Base-by-base conservation (phyloP, 306 rosid genomes). In the Castanopsis chinensis region DNA sequence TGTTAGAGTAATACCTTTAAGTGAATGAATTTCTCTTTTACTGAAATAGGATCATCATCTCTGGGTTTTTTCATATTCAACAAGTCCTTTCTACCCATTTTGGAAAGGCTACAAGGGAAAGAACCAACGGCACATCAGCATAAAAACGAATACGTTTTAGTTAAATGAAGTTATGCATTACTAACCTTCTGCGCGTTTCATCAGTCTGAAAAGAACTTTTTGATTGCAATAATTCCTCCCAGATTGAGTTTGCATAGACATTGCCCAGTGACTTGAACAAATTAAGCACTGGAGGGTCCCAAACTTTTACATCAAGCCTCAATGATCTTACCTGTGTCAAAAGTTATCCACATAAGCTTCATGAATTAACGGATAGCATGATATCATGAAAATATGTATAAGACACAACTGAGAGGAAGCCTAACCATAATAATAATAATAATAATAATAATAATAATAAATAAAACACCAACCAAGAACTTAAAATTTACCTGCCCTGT, bases 271-370 rank as follows among this genome's bases (percentile, higher is more conserved):
- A 87, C 82, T 86, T 85, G 59, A 92, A 86, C 89, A 92, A 77
- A 58, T 79, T 71, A 78, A 92, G 57, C 73, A 92, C 92, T 53
- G 89, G 82, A 67, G 88, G 69, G 45, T 92, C 92, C 97, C 97
- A 92, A 52, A 85, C 92, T 88, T 92, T 92, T 76, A 92, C 97
- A 89, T 92, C 97, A 68, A 90, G 97, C 70, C 93, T 89, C 69
- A 92, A 81, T 18, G 97, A 92, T 75, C 97, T 81, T 74, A 92
- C 92, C 97, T 92, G 91, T 84, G 79, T 64, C 72, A 79, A 57
- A 79, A 55, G 27, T 70, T 58, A 75, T 76, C 76, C 28, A 81
- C 76, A 75, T 79, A 37, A 82, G 85, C 57, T 72, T 45, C 58
- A 80, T 77, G 72, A 73, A 70, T 76, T 65, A 76, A 76, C 12